Base-by-base conservation (phyloP, 202 grass and related monocot genomes). In the Cymbopogon flexuosus region DNA sequence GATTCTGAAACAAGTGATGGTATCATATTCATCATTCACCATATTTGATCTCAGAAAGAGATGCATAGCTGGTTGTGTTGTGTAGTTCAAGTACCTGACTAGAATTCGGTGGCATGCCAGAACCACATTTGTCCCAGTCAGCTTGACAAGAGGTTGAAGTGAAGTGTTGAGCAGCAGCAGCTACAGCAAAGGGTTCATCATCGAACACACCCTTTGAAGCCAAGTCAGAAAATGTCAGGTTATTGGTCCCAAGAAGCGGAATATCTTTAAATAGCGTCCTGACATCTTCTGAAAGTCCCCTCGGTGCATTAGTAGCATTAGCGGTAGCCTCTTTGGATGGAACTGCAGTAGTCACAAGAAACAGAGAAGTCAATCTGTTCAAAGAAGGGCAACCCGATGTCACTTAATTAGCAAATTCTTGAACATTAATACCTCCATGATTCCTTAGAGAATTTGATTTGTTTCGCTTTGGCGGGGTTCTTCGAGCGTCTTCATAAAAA, bases 391-490 rank as follows among this genome's bases (percentile, higher is more conserved):
- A n/a, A n/a, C n/a, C n/a, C n/a, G n/a, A n/a, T n/a, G 33, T n/a
- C 46, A 33, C 23, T 12, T 40, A 41, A 56, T 41, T 66, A 41
- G 15, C 0, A 41, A 31, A 31, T 39, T 2, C 16, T n/a, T 10
- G 33, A 15, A 22, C n/a, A 8, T 57, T 19, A 16, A 63, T 59
- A 83, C 80, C 70, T 74, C 21, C 36, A 21, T 13, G 22, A 75
- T 10, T 58, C 11, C 36, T 79, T 57, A 35, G 65, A n/a, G 70
- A 70, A 71, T 70, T 76, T 36, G 30, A 67, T 70, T 11, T 68
- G 61, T 68, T 79, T 63, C 33, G 35, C 77, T 74, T 89, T 54
- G 85, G 84, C 47, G 58, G 84, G 37, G 89, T 22, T 70, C 87
- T 86, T 79, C 82, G 81, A 78, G 84, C 29, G 37, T 75, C 84